phyloP scores from a whole-genome alignment of 495 filamentous ascomycete genomes.

The Penicillium samsonianum region DNA sequence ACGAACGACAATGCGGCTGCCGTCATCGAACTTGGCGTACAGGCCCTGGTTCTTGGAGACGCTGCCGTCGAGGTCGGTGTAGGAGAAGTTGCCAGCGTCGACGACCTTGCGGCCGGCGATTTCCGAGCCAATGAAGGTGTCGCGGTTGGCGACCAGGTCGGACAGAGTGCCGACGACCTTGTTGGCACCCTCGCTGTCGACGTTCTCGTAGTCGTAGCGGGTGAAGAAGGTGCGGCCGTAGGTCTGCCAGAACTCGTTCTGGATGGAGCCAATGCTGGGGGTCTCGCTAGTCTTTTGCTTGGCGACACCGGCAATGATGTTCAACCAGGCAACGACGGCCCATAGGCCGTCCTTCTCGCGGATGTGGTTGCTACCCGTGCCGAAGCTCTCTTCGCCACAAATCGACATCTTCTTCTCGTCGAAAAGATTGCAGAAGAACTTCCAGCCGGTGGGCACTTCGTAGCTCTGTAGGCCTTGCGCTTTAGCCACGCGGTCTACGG shows the following conservation, averaged over 20 bases:
- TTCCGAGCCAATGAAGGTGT: constrained; percentile 78
- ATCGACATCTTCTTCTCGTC: constrained; percentile 98
- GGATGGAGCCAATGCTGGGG: constrained; percentile 91
- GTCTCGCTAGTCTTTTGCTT: constrained; percentile 69
- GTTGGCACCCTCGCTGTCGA: constrained; percentile 85
- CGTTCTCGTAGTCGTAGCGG: constrained; percentile 96
- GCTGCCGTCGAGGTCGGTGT: constrained; percentile 94
- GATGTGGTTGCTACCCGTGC: constrained; percentile 98
- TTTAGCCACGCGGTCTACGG: constrained; percentile 92
- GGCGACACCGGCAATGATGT: constrained; percentile 94
- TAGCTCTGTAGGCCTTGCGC: constrained; percentile 90
- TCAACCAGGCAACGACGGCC: constrained; percentile 96
- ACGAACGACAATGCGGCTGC: constrained; percentile 89
- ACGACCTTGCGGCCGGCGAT: constrained; percentile 79
- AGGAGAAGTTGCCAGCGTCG: constrained; percentile 92
- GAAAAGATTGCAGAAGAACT: constrained; percentile 99
- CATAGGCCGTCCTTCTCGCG: constrained; percentile 98
- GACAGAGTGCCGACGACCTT: constrained; percentile 79
- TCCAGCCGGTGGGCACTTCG: constrained; percentile 98
- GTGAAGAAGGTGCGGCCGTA: constrained; percentile 99
- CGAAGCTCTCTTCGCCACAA: constrained; percentile 97
- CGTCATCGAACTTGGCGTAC: constrained; percentile 91
- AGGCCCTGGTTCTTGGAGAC: constrained; percentile 95
- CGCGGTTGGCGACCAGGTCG: constrained; percentile 65
- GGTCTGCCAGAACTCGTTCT: constrained; percentile 94